These are phyloP conservation scores for Trichoderma hamatum DNA, from an alignment of 2,329 filamentous ascomycete genomes.

Conservation along the genomic window DNA sequence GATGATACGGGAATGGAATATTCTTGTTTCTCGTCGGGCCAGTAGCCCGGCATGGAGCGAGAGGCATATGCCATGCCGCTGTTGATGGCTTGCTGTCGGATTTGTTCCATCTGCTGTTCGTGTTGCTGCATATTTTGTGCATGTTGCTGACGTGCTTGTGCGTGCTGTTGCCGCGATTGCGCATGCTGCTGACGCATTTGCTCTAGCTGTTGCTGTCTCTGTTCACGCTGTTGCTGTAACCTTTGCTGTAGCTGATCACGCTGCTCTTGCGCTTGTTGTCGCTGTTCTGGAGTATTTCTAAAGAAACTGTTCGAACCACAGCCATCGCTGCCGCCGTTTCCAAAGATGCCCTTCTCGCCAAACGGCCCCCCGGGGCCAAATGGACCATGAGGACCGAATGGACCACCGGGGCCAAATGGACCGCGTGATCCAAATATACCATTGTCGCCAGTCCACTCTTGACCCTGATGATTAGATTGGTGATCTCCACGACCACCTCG, in stretches of 20 bases:
- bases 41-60: slow-evolving; percentile 38
- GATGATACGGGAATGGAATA: slow-evolving; percentile 22
- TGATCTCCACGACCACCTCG: slow-evolving; percentile 24
- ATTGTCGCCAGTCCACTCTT: background rate
- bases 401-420: slow-evolving; percentile 25
- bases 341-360: slow-evolving; percentile 17
- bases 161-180: background rate
- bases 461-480: background rate
- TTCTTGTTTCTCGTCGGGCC: slow-evolving; percentile 39
- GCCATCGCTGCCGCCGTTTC: background rate
- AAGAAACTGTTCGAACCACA: slow-evolving; percentile 10
- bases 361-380: slow-evolving; percentile 25
- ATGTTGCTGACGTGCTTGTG: background rate
- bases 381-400: slow-evolving; percentile 23
- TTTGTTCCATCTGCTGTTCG: background rate
- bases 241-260: background rate
- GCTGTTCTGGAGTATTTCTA: background rate
- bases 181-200: background rate
- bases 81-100: background rate
- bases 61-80: background rate
- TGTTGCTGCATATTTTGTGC: background rate
- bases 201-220: background rate
- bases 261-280: background rate
- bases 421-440: slow-evolving; percentile 27
- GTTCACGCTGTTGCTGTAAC: background rate